Evolutionary conservation across 495 filamentous ascomycete genomes (phyloP).

Genomic region (Hapsidospora chrysogenum): DNA sequence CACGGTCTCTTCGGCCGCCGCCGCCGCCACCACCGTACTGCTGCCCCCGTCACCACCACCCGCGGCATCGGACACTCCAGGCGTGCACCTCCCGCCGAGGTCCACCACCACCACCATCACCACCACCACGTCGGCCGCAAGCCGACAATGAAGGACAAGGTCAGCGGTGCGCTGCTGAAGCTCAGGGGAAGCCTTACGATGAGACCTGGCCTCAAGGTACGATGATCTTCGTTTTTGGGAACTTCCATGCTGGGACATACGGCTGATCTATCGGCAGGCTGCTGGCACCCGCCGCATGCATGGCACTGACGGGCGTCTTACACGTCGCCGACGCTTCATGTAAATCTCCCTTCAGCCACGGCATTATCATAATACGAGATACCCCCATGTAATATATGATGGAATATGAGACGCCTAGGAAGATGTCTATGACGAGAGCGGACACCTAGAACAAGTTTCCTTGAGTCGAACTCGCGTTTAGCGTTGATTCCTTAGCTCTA

Average conservation of each 20-base stretch:
- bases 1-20: background rate
- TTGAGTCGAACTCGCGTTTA: background rate
- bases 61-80: slow-evolving; percentile 7
- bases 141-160: slow-evolving; percentile 45
- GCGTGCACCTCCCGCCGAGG: background rate
- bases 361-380: too few relatives aligned
- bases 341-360: background rate
- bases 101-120: background rate
- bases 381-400: too few relatives aligned
- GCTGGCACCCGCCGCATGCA: slow-evolving; percentile 56
- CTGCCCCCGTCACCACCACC: slow-evolving; percentile 8
- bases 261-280: slow-evolving; percentile 25
- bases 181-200: slow-evolving; percentile 44
- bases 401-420: background rate
- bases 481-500: too few relatives aligned
- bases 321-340: slow-evolving; percentile 11
- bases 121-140: slow-evolving; percentile 35
- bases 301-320: slow-evolving; percentile 49
- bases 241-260: background rate
- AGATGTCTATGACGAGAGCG: background rate
- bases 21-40: slow-evolving; percentile 9
- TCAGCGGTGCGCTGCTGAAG: slow-evolving; percentile 50
- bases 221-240: slow-evolving; percentile 3
- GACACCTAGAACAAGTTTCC: background rate
- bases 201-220: slow-evolving; percentile 46